Percentiles rank a stretch among this genome's conserved stretches.
Evolutionary conservation across 495 filamentous ascomycete genomes (phyloP).

Genomic region (Penicillium maclennaniae): DNA sequence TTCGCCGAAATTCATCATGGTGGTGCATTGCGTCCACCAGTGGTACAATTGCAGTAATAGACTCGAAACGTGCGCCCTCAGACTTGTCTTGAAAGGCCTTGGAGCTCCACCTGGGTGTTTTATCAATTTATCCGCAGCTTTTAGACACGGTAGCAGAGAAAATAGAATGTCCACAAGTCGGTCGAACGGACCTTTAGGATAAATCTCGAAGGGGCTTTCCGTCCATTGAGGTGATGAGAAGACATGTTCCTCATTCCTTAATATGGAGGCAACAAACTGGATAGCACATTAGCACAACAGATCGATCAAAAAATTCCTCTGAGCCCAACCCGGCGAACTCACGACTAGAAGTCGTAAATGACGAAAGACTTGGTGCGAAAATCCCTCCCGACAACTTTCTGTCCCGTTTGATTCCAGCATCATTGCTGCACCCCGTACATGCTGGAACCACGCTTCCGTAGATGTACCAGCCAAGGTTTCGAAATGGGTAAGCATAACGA

Average conservation of each 20-base stretch:
- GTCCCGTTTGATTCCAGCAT: constrained; percentile 8
- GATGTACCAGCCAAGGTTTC: constrained; percentile 12
- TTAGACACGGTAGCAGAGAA: constrained; percentile 6
- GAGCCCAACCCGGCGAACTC: not conserved
- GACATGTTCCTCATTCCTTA: constrained; percentile 8
- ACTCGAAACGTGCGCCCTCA: not conserved
- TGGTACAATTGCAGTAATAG: constrained; percentile 1
- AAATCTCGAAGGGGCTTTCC: constrained; percentile 6
- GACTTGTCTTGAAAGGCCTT: not conserved
- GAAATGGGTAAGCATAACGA: constrained; percentile 15
- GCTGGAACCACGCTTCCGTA: constrained; percentile 10
- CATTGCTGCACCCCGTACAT: constrained; percentile 9
- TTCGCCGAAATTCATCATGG: constrained; percentile 1
- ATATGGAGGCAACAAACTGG: constrained; percentile 8
- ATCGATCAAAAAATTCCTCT: too few species aligned
- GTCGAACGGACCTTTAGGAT: constrained; percentile 12
- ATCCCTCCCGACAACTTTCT: constrained; percentile 12
- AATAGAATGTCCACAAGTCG: constrained; percentile 13
- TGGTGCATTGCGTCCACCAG: constrained; percentile 9
- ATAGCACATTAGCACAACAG: not conserved
- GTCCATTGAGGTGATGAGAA: constrained; percentile 10
- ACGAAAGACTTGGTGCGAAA: constrained; percentile 12
- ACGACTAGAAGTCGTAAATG: constrained; percentile 15
- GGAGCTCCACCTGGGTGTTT: not conserved
- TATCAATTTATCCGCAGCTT: constrained; percentile 3